Evolutionary conservation across 805 yeast genomes (phyloP), one percentile per base, ranked within the genome.

Genomic region (Nakazawaea peltata): DNA sequence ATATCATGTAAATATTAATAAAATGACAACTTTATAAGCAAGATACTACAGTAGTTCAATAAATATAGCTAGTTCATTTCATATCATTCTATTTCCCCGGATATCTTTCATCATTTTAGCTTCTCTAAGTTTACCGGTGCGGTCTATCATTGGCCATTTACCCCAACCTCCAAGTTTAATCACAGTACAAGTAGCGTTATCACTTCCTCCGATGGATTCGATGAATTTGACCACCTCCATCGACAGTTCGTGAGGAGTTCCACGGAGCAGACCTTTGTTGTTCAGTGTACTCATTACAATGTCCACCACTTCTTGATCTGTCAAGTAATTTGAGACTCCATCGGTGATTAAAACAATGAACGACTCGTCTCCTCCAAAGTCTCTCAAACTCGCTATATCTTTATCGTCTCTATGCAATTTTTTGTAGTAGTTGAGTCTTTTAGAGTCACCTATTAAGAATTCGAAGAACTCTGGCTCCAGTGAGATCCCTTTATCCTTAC

Each of bases 251-350:
- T 84, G 95, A 1, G 97, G 95, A 0, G 87, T 74, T 4, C 94
- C 95, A 21, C 63, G 56, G 19, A 68, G 64, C 17, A 74, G 67
- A n/a, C 94, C 94, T 33, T 69, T 63, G 44, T 72, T 70, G 44
- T 71, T 71, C 42, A 65, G 62, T 18, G 83, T 74, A n/a, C 77
- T 64, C 62, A 80, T 85, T 10, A 87, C 73, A 16, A 92, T 62
- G 56, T 92, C 98, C 5, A 82, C 85, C 19, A 90, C 67, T 57
- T 92, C 98, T 59, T 92, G 97, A 58, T 90, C 97, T 4, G 83
- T 68, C 35, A 86, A 65, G 44, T 70, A 65, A 45, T 81, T 81
- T 2, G 95, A 76, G 7, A 92, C 81, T 4, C 98, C 98, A 59
- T 92, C 98, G 16, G 85, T 73, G 16, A 85, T 71, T 25, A 92